phyloP scores from a whole-genome alignment of 2,329 filamentous ascomycete species.

The Hymenoscyphus albidus region DNA sequence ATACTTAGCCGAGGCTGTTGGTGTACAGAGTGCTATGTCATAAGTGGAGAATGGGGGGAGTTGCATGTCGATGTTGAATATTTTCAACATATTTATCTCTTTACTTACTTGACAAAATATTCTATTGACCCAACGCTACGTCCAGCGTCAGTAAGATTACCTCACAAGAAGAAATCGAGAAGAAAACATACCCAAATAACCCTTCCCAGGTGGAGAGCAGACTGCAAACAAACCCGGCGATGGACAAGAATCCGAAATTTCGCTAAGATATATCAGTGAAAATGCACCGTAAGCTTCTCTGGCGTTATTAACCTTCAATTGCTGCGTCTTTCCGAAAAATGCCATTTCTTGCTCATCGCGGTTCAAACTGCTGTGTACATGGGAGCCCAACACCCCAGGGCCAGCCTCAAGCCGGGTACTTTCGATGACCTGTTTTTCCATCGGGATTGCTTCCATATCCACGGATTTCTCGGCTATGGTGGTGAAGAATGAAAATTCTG shows the following conservation, averaged over 20 bases:
- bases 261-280: constrained; percentile 13
- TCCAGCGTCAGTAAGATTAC: not conserved
- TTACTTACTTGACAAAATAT: not conserved
- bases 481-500: constrained; percentile 7
- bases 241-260: constrained; percentile 24
- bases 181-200: constrained; percentile 15
- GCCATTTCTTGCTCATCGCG: constrained; percentile 29
- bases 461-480: constrained; percentile 3
- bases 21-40: no score
- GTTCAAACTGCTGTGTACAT: constrained; percentile 19
- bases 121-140: constrained; percentile 5
- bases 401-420: not conserved
- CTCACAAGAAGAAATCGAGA: not conserved
- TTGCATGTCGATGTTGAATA: no score
- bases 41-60: no score
- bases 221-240: constrained; percentile 21
- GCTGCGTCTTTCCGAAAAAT: constrained; percentile 28
- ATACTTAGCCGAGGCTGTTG: no score
- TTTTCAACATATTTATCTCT: no score
- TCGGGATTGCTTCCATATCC: constrained; percentile 33
- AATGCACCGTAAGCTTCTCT: not conserved
- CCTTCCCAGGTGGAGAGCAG: constrained; percentile 25
- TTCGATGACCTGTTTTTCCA: constrained; percentile 34
- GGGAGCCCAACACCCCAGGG: not conserved
- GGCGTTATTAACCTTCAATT: constrained; percentile 21